Percentiles rank a stretch among this genome's conserved stretches.
Conservation (phyloP, 495 filamentous ascomycete species). For the Endocarpon pusillum region DNA sequence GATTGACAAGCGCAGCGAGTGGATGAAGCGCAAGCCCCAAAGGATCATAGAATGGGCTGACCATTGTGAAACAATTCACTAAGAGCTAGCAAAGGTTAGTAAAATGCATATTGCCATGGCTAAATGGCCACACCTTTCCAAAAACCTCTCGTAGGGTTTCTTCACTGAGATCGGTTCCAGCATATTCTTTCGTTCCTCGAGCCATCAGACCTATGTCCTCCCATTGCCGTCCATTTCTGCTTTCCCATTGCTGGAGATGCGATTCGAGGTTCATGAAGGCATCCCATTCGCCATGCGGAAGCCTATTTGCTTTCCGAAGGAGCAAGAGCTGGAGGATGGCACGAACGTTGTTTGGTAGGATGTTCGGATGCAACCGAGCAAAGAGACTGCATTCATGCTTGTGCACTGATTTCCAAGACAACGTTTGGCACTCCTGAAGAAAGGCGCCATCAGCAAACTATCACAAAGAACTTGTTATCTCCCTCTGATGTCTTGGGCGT, state of each 20-base stretch:
- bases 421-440: constrained; percentile 39
- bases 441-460: neutral
- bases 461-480: neutral
- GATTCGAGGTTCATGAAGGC: constrained; percentile 28
- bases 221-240: constrained; percentile 20
- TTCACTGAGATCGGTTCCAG: constrained; percentile 23
- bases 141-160: constrained; percentile 23
- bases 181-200: constrained; percentile 35
- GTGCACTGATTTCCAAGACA: constrained; percentile 43
- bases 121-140: constrained; percentile 22
- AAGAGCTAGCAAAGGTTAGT: constrained; percentile 21
- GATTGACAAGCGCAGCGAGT: constrained; percentile 41
- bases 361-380: constrained; percentile 24
- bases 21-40: constrained; percentile 47
- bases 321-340: constrained; percentile 36
- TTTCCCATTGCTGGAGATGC: constrained; percentile 27
- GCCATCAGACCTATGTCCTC: constrained; percentile 34
- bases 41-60: constrained; percentile 36
- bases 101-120: neutral
- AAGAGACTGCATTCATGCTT: constrained; percentile 42
- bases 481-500: no score
- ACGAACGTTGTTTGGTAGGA: constrained; percentile 39
- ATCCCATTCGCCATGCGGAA: constrained; percentile 20
- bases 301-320: constrained; percentile 18
- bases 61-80: constrained; percentile 43